Evolutionary conservation across 768 basidiomycete species (phyloP).

Genomic region (Piloderma croceum): DNA sequence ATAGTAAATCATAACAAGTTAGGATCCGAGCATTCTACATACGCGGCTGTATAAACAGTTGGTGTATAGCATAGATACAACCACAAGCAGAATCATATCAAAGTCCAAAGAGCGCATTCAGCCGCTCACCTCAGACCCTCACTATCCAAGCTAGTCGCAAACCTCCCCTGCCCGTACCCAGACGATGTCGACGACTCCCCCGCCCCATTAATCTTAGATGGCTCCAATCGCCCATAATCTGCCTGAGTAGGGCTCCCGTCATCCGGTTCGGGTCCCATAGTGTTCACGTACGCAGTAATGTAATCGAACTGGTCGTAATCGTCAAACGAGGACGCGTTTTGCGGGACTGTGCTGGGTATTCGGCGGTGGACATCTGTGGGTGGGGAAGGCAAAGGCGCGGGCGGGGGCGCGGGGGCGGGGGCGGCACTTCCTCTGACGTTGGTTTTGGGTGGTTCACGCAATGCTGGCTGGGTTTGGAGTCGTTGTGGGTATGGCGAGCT

Average conservation of each 20-base stretch:
- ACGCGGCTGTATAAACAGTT: too few relatives aligned
- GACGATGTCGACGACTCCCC: slow-evolving; percentile 8
- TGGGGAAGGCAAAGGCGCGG: slow-evolving; percentile 12
- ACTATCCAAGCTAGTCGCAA: slow-evolving; percentile 42
- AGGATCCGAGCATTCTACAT: too few relatives aligned
- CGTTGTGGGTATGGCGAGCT: slow-evolving; percentile 37
- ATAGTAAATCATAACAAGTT: too few relatives aligned
- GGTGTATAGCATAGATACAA: too few relatives aligned
- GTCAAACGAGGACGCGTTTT: slow-evolving; percentile 15
- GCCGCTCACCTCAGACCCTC: slow-evolving; percentile 7
- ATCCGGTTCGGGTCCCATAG: slow-evolving; percentile 11
- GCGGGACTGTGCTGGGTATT: slow-evolving; percentile 8
- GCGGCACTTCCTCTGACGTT: slow-evolving; percentile 8
- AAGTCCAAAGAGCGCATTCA: too few relatives aligned
- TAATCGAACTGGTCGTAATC: slow-evolving; percentile 54
- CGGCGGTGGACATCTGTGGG: slow-evolving; percentile 13
- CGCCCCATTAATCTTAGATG: slow-evolving; percentile 4
- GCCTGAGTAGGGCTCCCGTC: slow-evolving; percentile 17
- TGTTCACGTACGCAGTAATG: slow-evolving; percentile 45
- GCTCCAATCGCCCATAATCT: slow-evolving; percentile 6
- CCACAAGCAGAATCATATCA: too few relatives aligned
- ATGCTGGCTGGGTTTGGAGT: slow-evolving; percentile 6
- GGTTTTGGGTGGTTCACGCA: slow-evolving; percentile 7
- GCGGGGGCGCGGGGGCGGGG: slow-evolving; percentile 14
- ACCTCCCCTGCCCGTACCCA: slow-evolving; percentile 40